Conservation (phyloP, 257 asterid species). For the Jaltomata sinuosa region DNA sequence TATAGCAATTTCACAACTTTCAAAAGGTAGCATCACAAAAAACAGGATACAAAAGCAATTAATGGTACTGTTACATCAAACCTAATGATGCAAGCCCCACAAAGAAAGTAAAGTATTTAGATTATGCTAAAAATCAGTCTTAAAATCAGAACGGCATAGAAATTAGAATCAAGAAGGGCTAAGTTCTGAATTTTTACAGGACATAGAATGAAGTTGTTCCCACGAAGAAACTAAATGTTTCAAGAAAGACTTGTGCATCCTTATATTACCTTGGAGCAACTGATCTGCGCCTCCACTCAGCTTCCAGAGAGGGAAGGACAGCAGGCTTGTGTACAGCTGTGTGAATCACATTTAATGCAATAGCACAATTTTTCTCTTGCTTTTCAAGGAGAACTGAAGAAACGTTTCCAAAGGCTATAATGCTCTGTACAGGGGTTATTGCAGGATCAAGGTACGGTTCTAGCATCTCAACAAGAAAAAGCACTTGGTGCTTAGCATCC, state of each 20-base stretch:
- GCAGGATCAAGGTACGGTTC: slow-evolving; percentile 91
- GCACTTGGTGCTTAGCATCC: slow-evolving; percentile 76
- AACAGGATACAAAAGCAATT: background rate
- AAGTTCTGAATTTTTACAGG: background rate
- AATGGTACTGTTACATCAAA: background rate
- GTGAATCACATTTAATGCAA: slow-evolving; percentile 68
- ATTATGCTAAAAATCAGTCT: background rate
- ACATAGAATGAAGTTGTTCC: background rate
- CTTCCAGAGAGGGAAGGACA: slow-evolving; percentile 84
- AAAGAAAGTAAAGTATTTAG: background rate
- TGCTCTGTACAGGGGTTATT: slow-evolving; percentile 71
- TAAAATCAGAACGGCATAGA: background rate
- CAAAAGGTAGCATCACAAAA: background rate
- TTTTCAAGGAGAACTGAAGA: slow-evolving; percentile 53
- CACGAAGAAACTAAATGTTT: background rate
- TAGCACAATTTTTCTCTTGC: slow-evolving; percentile 67
- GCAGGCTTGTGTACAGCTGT: slow-evolving; percentile 59
- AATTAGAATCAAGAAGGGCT: background rate
- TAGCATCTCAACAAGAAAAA: slow-evolving; percentile 91
- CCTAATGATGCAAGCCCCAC: background rate
- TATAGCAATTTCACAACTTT: background rate
- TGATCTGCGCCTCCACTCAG: slow-evolving; percentile 87
- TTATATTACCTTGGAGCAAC: slow-evolving; percentile 85
- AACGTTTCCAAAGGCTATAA: slow-evolving; percentile 75
- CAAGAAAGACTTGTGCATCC: background rate